These are phyloP conservation scores for Botrytis galanthina DNA, from an alignment of 2,329 filamentous ascomycete genomes.

Conservation along the genomic window DNA sequence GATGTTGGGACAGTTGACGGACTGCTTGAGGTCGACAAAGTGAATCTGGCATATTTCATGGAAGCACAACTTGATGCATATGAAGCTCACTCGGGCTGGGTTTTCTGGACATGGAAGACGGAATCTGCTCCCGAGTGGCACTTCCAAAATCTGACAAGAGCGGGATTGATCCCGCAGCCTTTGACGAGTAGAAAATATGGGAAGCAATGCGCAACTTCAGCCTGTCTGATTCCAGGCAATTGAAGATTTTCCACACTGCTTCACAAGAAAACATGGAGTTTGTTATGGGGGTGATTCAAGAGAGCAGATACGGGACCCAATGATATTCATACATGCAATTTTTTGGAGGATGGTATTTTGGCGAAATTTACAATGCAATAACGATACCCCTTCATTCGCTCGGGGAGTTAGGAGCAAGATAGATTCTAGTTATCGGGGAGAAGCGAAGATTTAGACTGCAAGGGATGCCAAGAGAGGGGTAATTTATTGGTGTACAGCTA, in stretches of 20 bases:
- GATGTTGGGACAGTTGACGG: slow-evolving; percentile 47
- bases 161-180: slow-evolving; percentile 42
- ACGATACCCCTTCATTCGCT: slow-evolving; percentile 22
- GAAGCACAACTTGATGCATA: slow-evolving; percentile 47
- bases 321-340: neutral
- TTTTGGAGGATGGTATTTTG: slow-evolving; percentile 9
- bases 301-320: neutral
- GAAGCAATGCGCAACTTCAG: slow-evolving; percentile 32
- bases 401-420: slow-evolving; percentile 1
- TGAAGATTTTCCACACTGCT: slow-evolving; percentile 8
- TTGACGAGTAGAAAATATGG: slow-evolving; percentile 37
- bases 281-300: neutral
- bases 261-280: neutral
- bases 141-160: slow-evolving; percentile 42
- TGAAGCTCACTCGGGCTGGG: slow-evolving; percentile 42
- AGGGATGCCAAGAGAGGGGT: neutral
- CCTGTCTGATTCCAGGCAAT: slow-evolving; percentile 35
- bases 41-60: slow-evolving; percentile 42
- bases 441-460: neutral
- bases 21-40: slow-evolving; percentile 39
- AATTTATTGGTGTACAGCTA: neutral
- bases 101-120: slow-evolving; percentile 47
- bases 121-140: slow-evolving; percentile 44
- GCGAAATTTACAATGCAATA: slow-evolving; percentile 10
- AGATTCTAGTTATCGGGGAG: neutral